phyloP scores from a whole-genome alignment of 345 rosid genomes.

The Trapa bicornis region DNA sequence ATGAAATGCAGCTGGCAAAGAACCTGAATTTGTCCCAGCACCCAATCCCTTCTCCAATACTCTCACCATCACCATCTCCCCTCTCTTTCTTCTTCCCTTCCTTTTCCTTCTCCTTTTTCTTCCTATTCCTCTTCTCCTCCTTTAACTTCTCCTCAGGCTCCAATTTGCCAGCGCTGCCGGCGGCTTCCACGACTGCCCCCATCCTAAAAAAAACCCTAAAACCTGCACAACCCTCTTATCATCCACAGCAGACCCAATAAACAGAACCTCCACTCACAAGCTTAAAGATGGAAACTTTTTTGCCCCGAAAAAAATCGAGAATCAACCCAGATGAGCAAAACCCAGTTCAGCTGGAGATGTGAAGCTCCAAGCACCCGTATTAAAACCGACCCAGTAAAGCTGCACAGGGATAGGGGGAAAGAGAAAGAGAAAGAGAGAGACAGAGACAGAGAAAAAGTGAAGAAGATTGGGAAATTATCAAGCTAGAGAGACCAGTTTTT shows the following conservation, averaged over 20 bases:
- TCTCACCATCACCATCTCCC: slow-evolving; percentile 4
- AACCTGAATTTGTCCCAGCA: slow-evolving; percentile 51
- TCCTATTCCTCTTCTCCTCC: neutral
- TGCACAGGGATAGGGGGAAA: too few relatives aligned
- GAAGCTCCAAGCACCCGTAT: neutral
- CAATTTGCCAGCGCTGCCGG: neutral
- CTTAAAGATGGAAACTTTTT: neutral
- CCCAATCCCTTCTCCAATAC: slow-evolving; percentile 32
- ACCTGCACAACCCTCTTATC: neutral
- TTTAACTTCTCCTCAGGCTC: neutral
- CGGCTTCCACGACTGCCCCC: slow-evolving; percentile 3
- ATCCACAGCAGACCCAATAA: slow-evolving; percentile 4
- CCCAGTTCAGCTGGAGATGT: neutral
- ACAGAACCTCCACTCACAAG: neutral
- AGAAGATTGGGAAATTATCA: neutral
- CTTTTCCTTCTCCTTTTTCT: slow-evolving; percentile 5
- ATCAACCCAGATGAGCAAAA: neutral
- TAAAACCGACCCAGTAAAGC: slow-evolving; percentile 2
- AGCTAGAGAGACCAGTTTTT: neutral
- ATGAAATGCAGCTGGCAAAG: slow-evolving; percentile 49
- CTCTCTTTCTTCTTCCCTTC: slow-evolving; percentile 21
- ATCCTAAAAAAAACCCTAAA: neutral
- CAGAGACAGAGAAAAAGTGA: neutral
- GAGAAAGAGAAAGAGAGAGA: too few relatives aligned
- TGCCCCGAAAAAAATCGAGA: neutral